Base-by-base conservation (phyloP, 805 yeast genomes). In the Saturnispora kantuleensis region DNA sequence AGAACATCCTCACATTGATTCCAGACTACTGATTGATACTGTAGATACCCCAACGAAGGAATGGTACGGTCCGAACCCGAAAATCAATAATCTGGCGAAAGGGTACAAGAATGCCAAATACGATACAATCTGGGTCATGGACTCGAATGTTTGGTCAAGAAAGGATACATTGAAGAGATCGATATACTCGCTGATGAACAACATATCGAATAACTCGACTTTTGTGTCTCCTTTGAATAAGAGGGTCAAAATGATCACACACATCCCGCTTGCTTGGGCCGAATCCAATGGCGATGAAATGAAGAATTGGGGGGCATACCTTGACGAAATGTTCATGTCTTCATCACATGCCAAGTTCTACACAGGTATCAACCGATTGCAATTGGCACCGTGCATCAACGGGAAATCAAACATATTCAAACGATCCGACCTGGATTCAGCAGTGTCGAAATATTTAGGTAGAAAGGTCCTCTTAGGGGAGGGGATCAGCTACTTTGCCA, bases 291-390 rank as follows among this genome's bases (percentile, higher is more conserved):
- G 21, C 11, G 33, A 17, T 32, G 10, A 43, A 16, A 33, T 48
- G 3, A 48, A 54, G 9, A 67, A 72, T 28, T 57, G 67, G 45
- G 95, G 95, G 10, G 77, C 87, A 10, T 68, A 73, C 52, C 66
- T 86, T 35, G 96, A 87, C 63, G 95, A 87, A 61, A 79, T 85
- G 84, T 87, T 86, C 58, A 65, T 87, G 54, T 70, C 81, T 42
- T 81, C 95, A 0, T 77, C 95, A 1, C 96, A 87, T 64, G 78
- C 89, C 42, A 85, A 85, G 63, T 86, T 88, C 59, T 87, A 87
- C 59, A 78, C 80, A 5, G 79, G 86, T 30, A 76, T 87, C 56
- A 87, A 87, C 58, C 76, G 78, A 48, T 64, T 81, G 9, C 74
- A 81, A 5, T 62, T 84, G 31, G 95, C 95, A 0, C 94, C 96